Evolutionary conservation across 192 early-diverging fungal species (phyloP), one percentile per base, ranked within the genome.

Genomic region (Coemansia erecta): DNA sequence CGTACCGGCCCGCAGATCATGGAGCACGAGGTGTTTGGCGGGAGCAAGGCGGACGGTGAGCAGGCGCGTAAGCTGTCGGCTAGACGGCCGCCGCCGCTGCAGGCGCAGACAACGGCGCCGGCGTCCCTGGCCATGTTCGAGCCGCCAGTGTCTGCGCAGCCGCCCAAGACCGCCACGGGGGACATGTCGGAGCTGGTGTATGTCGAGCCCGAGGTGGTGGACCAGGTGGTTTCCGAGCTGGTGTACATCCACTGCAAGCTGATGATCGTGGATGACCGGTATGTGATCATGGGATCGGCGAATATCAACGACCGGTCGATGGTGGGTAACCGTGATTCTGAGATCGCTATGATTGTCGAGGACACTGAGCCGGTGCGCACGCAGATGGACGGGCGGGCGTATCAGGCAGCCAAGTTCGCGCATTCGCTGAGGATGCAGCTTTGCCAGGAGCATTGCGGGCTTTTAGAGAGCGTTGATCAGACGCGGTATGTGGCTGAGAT

Each of bases 241-340:
- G 68, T 95, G 40, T 95, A 95, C 65, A 85, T 95, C 39, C 93
- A 95, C 80, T 88, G 86, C 54, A 89, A 94, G 63, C 66, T 92
- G 40, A 85, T 95, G 85, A 92, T 95, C 61, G 84, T 92, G 10
- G 93, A 95, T 62, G 93, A 95, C 58, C 83, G 81, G 12, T 84
- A 83, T 43, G 89, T 92, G 41, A 77, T 95, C 21, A 87, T 89
- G 68, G 93, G 93, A 7, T 91, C 89, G 24, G 90, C 92, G 40
- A 95, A 95, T 66, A 83, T 95, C 66, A 95, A 95, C 66, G 93
- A 95, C 76, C 88, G 93, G 5, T 95, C 93, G 0, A 91, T 91
- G 76, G 71, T 85, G 43, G 93, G 93, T 35, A 85, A 86, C 58
- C 88, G 88, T 55, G 92, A 95, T 64, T 92, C 90, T 11, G 93